Conservation (phyloP, 257 asterid genomes). For the Primulina tabacum region DNA sequence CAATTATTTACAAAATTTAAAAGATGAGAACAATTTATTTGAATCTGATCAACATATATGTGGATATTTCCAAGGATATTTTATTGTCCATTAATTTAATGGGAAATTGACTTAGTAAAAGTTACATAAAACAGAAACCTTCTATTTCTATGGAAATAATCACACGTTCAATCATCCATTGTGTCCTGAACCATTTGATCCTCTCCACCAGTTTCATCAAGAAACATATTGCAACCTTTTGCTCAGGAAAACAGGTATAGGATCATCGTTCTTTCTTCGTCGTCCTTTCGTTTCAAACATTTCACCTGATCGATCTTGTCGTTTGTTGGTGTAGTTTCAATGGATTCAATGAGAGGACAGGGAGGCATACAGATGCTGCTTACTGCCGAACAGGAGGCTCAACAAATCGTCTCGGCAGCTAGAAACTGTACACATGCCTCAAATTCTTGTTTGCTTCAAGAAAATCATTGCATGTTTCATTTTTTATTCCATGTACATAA, state of each 20-base stretch:
- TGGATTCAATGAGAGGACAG: constrained; percentile 81
- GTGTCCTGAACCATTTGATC: not conserved
- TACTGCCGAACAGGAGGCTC: constrained; percentile 87
- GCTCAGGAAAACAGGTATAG: too few relatives aligned
- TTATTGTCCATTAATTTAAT: not conserved
- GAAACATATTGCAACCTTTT: not conserved
- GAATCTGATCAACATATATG: too few relatives aligned
- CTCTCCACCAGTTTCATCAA: constrained; percentile 4
- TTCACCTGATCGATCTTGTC: not conserved
- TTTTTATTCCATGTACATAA: not conserved
- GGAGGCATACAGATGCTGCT: constrained; percentile 94
- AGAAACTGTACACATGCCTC: constrained; percentile 47
- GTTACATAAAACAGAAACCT: not conserved
- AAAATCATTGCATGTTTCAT: not conserved
- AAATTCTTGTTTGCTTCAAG: not conserved
- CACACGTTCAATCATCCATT: not conserved
- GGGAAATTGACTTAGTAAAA: constrained; percentile 6
- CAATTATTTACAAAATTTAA: too few relatives aligned
- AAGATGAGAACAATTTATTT: too few relatives aligned
- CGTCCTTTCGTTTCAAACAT: constrained; percentile 13
- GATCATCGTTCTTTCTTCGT: not conserved
- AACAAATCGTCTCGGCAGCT: constrained; percentile 73
- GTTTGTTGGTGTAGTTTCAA: constrained; percentile 23
- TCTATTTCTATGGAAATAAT: not conserved
- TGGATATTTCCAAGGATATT: too few relatives aligned